phyloP scores from a whole-genome alignment of 352 stramenopile genomes.

The Pythium diclinum region DNA sequence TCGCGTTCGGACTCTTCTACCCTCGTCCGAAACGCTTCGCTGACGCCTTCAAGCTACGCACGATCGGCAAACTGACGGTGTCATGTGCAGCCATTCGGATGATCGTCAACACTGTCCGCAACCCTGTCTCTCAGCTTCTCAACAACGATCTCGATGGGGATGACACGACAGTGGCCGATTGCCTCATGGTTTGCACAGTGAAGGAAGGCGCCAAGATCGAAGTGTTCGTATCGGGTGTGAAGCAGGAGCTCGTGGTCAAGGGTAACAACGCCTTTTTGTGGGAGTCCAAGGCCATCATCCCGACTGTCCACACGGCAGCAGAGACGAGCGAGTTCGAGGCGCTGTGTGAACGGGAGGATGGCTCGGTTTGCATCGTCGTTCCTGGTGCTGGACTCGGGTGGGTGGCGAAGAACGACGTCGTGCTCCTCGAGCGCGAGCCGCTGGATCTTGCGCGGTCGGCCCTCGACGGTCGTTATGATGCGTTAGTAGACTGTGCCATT shows the following conservation, averaged over 20 bases:
- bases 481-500: neutral
- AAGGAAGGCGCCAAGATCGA: neutral
- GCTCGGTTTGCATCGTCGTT: neutral
- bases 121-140: neutral
- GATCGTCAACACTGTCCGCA: neutral
- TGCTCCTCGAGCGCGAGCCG: neutral
- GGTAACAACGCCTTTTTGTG: neutral
- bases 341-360: neutral
- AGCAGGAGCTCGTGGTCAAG: neutral
- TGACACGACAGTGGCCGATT: neutral
- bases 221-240: neutral
- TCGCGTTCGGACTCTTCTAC: conserved; percentile 1
- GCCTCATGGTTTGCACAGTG: conserved; percentile 4
- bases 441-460: neutral
- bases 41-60: neutral
- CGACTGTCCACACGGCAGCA: neutral
- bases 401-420: neutral
- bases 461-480: neutral
- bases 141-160: neutral
- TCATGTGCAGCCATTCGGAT: neutral
- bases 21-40: conserved; percentile 3
- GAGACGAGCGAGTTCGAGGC: conserved; percentile 6
- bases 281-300: neutral
- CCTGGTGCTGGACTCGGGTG: neutral
- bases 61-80: neutral